These are phyloP conservation scores for Macrotyloma uniflorum DNA, from an alignment of 306 rosid genomes.

Conservation along the genomic window DNA sequence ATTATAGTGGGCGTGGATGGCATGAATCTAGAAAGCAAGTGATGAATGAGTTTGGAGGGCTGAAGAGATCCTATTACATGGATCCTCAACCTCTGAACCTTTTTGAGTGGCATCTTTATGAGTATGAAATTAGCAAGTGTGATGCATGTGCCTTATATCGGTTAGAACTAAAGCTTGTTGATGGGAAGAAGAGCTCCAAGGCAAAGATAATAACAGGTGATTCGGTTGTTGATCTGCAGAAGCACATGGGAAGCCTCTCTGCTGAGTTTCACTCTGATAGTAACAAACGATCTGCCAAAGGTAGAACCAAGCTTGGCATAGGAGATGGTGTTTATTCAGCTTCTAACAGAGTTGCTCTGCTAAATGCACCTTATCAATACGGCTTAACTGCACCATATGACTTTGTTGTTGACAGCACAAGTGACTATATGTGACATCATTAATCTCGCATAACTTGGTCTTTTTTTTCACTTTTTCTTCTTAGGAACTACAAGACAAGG, in stretches of 20 bases:
- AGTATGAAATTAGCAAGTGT: conserved; percentile 78
- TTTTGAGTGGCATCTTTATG: conserved; percentile 88
- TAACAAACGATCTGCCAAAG: conserved; percentile 66
- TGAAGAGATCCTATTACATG: conserved; percentile 91
- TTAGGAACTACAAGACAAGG: conserved; percentile 42
- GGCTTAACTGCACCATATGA: conserved; percentile 59
- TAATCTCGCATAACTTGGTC: conserved; percentile 24
- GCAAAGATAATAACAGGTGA: conserved; percentile 58
- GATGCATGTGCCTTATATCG: conserved; percentile 79
- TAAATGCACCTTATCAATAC: conserved; percentile 59
- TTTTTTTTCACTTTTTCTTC: conserved; percentile 24
- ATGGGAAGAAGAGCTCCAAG: conserved; percentile 78
- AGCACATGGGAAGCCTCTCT: conserved; percentile 89
- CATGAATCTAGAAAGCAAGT: conserved; percentile 94
- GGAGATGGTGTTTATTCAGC: conserved; percentile 56
- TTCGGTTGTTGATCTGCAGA: conserved; percentile 81
- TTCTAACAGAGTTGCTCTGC: conserved; percentile 49
- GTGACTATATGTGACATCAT: conserved; percentile 56
- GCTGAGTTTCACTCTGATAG: conserved; percentile 80
- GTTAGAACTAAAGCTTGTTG: conserved; percentile 78
- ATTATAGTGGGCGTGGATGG: conserved; percentile 89
- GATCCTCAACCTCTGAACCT: conserved; percentile 82
- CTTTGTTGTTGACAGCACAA: conserved; percentile 58
- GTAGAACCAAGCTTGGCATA: conserved; percentile 61
- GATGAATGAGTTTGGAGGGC: conserved; percentile 77